Evolutionary conservation across 2,329 filamentous ascomycete species (phyloP).

Genomic region (Botrytis aclada): DNA sequence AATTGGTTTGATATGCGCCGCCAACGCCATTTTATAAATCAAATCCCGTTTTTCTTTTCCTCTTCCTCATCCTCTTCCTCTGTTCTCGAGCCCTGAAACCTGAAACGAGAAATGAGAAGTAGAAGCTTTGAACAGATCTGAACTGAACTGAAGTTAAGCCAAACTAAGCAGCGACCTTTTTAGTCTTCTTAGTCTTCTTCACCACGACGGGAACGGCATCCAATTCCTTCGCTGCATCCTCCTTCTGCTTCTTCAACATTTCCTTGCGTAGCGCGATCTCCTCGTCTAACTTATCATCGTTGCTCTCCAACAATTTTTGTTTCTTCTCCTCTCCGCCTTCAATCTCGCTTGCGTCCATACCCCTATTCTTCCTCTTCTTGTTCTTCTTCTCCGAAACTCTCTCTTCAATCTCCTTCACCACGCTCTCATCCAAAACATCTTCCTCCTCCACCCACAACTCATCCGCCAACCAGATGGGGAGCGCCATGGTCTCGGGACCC

Average conservation of each 20-base stretch:
- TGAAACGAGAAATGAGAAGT: background rate
- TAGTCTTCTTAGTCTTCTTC: slow-evolving; percentile 29
- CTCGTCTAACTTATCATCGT: slow-evolving; percentile 38
- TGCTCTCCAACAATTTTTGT: slow-evolving; percentile 34
- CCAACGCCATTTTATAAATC: slow-evolving; percentile 6
- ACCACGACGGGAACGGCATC: slow-evolving; percentile 31
- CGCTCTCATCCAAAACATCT: slow-evolving; percentile 61
- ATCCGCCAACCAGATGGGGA: slow-evolving; percentile 92
- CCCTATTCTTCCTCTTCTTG: slow-evolving; percentile 20
- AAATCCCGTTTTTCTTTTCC: background rate
- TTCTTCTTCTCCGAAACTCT: slow-evolving; percentile 18
- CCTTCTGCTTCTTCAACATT: slow-evolving; percentile 40
- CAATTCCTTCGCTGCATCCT: slow-evolving; percentile 33
- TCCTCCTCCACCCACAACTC: slow-evolving; percentile 85
- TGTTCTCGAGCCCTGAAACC: background rate
- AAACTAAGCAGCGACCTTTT: slow-evolving; percentile 29
- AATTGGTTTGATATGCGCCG: too few species aligned
- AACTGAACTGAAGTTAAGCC: too few species aligned
- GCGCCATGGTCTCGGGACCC: slow-evolving; percentile 78
- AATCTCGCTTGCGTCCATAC: slow-evolving; percentile 1
- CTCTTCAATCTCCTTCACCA: slow-evolving; percentile 33
- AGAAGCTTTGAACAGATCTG: background rate
- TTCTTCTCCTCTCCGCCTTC: slow-evolving; percentile 40
- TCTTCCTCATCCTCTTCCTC: too few species aligned
- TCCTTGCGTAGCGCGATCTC: slow-evolving; percentile 40